Percentiles rank a stretch among this genome's conserved stretches.
Conservation (phyloP, 2,329 filamentous ascomycete genomes). For the Arthrobotrys entomopaga region DNA sequence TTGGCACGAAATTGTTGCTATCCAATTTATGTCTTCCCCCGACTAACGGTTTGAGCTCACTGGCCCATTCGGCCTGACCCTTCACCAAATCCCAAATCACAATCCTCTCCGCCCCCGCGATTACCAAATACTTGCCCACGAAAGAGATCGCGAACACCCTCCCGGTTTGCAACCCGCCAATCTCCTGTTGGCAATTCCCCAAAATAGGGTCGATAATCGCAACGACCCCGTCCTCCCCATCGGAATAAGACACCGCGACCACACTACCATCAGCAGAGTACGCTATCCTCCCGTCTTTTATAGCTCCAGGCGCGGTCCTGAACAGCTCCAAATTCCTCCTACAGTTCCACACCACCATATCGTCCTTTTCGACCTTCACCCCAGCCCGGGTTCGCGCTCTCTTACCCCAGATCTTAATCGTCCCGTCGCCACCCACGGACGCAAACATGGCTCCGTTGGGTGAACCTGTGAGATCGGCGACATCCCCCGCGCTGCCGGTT, state of each 20-base stretch:
- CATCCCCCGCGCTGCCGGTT: constrained; percentile 65
- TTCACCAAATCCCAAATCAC: constrained; percentile 85
- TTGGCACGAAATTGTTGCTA: constrained; percentile 41
- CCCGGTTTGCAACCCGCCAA: constrained; percentile 74
- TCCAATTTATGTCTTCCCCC: constrained; percentile 6
- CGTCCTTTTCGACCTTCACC: constrained; percentile 38
- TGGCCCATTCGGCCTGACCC: constrained; percentile 74
- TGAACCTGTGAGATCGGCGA: constrained; percentile 79
- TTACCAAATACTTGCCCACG: constrained; percentile 77
- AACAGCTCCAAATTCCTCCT: constrained; percentile 44
- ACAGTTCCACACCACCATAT: constrained; percentile 49
- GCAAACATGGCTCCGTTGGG: constrained; percentile 78
- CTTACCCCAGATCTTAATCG: constrained; percentile 83
- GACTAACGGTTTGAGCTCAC: constrained; percentile 30
- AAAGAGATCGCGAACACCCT: constrained; percentile 76
- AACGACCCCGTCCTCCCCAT: constrained; percentile 63
- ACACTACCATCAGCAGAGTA: constrained; percentile 46
- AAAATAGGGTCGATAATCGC: constrained; percentile 78
- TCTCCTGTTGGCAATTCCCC: constrained; percentile 73
- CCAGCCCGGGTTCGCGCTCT: constrained; percentile 76
- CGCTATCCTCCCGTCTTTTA: constrained; percentile 39
- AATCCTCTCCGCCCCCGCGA: constrained; percentile 75
- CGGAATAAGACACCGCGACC: constrained; percentile 70
- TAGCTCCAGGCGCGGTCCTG: constrained; percentile 26
- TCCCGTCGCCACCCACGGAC: constrained; percentile 82